These are phyloP conservation scores for Backusella parvicylindrica DNA, from an alignment of 192 early-diverging fungal genomes.

Conservation along the genomic window DNA sequence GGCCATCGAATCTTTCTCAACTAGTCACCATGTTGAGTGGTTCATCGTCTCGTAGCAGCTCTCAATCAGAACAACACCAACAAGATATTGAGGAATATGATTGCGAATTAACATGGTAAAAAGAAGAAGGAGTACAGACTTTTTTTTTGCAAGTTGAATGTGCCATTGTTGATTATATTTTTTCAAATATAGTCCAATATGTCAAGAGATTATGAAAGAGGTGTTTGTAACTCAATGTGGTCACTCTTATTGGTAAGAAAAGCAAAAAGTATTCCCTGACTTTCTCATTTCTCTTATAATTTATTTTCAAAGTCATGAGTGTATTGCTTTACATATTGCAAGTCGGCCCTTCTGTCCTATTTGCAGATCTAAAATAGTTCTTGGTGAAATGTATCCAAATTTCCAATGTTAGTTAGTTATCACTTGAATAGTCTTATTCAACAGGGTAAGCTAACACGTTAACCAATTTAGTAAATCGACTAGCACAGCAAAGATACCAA, in stretches of 20 bases:
- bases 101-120: slow-evolving; percentile 4
- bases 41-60: not conserved
- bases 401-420: slow-evolving; percentile 56
- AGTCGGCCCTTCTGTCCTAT: slow-evolving; percentile 63
- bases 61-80: not conserved
- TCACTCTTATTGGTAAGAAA: slow-evolving; percentile 77
- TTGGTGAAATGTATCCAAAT: slow-evolving; percentile 81
- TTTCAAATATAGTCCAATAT: slow-evolving; percentile 60
- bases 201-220: slow-evolving; percentile 64
- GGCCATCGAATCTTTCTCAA: not conserved
- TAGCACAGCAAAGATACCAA: not conserved
- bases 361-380: slow-evolving; percentile 54
- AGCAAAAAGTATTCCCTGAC: not conserved
- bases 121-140: too few relatives aligned
- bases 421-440: not conserved
- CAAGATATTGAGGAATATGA: not conserved
- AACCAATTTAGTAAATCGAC: not conserved
- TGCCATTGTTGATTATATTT: not conserved
- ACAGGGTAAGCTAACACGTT: not conserved
- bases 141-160: too few relatives aligned
- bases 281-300: not conserved
- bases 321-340: slow-evolving; percentile 68
- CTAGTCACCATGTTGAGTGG: not conserved
- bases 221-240: slow-evolving; percentile 80
- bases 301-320: slow-evolving; percentile 52